phyloP scores from a whole-genome alignment of 768 basidiomycete species.

The Agrocybe praecox region DNA sequence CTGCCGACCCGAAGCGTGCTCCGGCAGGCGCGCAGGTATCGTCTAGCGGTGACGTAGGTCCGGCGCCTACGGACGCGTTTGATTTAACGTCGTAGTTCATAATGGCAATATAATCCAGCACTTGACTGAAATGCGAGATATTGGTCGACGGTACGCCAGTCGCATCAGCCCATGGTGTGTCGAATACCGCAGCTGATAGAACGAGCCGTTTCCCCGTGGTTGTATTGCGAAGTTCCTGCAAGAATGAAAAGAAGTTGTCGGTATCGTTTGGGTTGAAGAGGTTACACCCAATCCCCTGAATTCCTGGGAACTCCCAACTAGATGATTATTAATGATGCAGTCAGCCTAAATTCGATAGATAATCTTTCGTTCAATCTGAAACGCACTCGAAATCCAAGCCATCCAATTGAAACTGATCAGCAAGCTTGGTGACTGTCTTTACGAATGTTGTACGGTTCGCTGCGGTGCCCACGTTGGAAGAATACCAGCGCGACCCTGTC shows the following conservation, averaged over 20 bases:
- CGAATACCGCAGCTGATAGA: conserved; percentile 72
- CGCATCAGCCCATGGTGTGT: conserved; percentile 64
- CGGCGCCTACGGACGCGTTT: conserved; percentile 54
- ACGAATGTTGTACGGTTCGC: conserved; percentile 61
- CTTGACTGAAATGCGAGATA: conserved; percentile 64
- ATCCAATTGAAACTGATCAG: conserved; percentile 49
- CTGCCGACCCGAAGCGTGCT: conserved; percentile 73
- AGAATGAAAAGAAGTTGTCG: conserved; percentile 76
- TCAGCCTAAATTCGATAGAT: not conserved
- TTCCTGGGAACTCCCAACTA: conserved; percentile 88
- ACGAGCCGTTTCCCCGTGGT: conserved; percentile 57
- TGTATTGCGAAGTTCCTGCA: conserved; percentile 65
- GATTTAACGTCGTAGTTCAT: conserved; percentile 77
- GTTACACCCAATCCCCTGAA: conserved; percentile 73
- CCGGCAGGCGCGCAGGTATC: conserved; percentile 68
- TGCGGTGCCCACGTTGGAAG: conserved; percentile 53
- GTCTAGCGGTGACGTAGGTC: conserved; percentile 83
- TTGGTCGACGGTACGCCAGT: conserved; percentile 59
- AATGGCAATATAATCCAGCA: conserved; percentile 74
- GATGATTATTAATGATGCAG: conserved; percentile 1
- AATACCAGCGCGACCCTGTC: conserved; percentile 66
- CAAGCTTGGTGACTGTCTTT: conserved; percentile 51
- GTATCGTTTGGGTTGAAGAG: conserved; percentile 62
- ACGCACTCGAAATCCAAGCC: conserved; percentile 75
- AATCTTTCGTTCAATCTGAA: not conserved